phyloP scores from a whole-genome alignment of 768 basidiomycete species.

The Suillus subluteus region DNA sequence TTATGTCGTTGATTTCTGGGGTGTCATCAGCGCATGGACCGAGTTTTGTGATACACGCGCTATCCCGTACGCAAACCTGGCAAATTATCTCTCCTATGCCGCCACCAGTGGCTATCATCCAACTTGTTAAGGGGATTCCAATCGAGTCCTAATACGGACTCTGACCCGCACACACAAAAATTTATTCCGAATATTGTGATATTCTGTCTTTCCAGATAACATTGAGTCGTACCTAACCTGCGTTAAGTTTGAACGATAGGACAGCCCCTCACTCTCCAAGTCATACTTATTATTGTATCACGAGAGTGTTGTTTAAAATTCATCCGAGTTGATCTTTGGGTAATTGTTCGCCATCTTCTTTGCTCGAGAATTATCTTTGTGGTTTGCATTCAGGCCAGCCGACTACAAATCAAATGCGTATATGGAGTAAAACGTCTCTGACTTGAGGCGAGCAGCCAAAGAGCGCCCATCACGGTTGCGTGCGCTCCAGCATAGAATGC shows the following conservation, averaged over 20 bases:
- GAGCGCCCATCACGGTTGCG: too few relatives aligned
- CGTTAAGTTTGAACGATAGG: neutral
- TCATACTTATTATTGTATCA: neutral
- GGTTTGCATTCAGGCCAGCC: too few relatives aligned
- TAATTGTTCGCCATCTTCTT: neutral
- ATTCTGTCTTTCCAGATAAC: neutral
- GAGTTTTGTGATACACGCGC: conserved; percentile 24
- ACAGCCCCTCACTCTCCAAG: neutral
- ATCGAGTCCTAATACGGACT: neutral
- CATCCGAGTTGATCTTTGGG: neutral
- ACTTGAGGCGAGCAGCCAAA: too few relatives aligned
- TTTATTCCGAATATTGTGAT: neutral
- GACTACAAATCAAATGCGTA: too few relatives aligned
- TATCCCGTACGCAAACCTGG: conserved; percentile 28
- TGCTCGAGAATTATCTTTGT: neutral
- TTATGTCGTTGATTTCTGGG: conserved; percentile 28
- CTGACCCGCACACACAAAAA: neutral
- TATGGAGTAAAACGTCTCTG: too few relatives aligned
- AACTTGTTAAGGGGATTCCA: conserved; percentile 18
- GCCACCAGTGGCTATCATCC: conserved; percentile 20
- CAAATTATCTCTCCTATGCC: conserved; percentile 29
- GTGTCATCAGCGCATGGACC: conserved; percentile 27
- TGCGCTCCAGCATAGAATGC: too few relatives aligned
- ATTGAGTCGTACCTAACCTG: neutral
- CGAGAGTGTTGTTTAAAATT: neutral